phyloP scores from a whole-genome alignment of 768 basidiomycete species.

The Xerocomus spinulosus region DNA sequence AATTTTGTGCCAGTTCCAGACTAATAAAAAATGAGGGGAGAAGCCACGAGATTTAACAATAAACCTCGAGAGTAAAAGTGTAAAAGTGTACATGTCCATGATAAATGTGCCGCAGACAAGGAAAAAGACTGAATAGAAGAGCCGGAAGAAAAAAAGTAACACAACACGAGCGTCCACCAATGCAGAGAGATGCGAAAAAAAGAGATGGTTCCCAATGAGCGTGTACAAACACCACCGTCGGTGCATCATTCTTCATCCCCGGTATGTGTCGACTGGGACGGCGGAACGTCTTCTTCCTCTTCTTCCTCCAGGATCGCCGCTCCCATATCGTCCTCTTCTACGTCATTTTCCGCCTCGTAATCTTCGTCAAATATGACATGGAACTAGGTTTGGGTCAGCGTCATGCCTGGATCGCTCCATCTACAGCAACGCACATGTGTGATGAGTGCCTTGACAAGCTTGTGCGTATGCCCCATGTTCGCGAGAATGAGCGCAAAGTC shows the following conservation, averaged over 20 bases:
- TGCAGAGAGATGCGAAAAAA: slow-evolving; percentile 8
- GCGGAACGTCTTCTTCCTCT: slow-evolving; percentile 37
- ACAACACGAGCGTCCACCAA: slow-evolving; percentile 24
- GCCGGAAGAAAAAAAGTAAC: slow-evolving; percentile 15
- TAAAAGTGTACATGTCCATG: slow-evolving; percentile 30
- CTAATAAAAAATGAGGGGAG: slow-evolving; percentile 5
- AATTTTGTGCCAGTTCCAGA: slow-evolving; percentile 20
- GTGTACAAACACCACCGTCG: slow-evolving; percentile 9
- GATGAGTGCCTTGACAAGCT: slow-evolving; percentile 71
- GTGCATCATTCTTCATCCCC: slow-evolving; percentile 20
- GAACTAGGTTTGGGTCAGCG: slow-evolving; percentile 35
- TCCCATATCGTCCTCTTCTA: slow-evolving; percentile 64
- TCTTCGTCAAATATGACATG: slow-evolving; percentile 76
- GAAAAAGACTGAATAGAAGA: slow-evolving; percentile 4
- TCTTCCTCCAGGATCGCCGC: slow-evolving; percentile 65
- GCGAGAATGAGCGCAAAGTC: slow-evolving; percentile 73
- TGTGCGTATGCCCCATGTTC: slow-evolving; percentile 76
- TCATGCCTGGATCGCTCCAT: neutral
- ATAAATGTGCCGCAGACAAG: slow-evolving; percentile 25
- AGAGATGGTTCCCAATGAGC: slow-evolving; percentile 3
- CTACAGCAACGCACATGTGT: slow-evolving; percentile 53
- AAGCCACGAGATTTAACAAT: slow-evolving; percentile 3
- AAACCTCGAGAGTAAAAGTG: slow-evolving; percentile 5
- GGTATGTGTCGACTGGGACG: slow-evolving; percentile 21
- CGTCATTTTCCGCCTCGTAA: slow-evolving; percentile 45